A percentile compares a stretch with the other conserved stretches of the same genome.
phyloP scores from a whole-genome alignment of 2,329 filamentous ascomycete species.

The Ascochyta clinopodiicola region DNA sequence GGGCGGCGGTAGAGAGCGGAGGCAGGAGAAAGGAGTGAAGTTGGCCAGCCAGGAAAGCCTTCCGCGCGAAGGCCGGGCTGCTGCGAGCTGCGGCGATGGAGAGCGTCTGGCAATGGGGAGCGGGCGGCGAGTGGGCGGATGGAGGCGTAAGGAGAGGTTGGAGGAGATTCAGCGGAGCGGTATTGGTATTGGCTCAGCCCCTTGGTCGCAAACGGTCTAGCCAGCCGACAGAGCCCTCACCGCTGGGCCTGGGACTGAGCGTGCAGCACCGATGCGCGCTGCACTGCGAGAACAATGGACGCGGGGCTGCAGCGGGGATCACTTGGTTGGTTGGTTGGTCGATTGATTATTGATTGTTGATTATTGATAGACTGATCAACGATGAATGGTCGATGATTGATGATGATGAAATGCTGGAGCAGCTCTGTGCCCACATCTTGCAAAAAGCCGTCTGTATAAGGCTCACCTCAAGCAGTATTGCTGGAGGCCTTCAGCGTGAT shows the following conservation, averaged over 20 bases:
- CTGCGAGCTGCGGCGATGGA: constrained; percentile 39
- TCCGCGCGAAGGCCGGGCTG: constrained; percentile 38
- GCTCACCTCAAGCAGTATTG: too few species aligned
- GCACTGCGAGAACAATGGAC: constrained; percentile 5
- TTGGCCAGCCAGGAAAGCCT: constrained; percentile 37
- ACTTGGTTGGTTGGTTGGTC: too few species aligned
- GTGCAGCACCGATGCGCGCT: not conserved
- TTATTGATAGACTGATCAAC: not conserved
- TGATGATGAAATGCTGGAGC: too few species aligned
- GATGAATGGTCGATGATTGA: not conserved
- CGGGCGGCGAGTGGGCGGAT: constrained; percentile 26
- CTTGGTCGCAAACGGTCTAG: constrained; percentile 15
- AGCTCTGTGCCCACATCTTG: too few species aligned
- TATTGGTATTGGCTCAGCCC: constrained; percentile 10
- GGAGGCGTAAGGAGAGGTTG: constrained; percentile 27
- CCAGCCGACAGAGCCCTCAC: not conserved
- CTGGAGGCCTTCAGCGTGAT: too few species aligned
- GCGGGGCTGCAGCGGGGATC: too few species aligned
- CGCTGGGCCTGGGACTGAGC: not conserved
- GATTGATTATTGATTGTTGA: too few species aligned
- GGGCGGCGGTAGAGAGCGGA: constrained; percentile 26
- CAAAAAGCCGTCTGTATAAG: too few species aligned
- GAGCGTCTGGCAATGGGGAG: constrained; percentile 32
- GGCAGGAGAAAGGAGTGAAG: constrained; percentile 43
- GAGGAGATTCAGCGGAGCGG: constrained; percentile 18